Evolutionary conservation across 768 basidiomycete genomes (phyloP).

Genomic region (Boletales sp.): DNA sequence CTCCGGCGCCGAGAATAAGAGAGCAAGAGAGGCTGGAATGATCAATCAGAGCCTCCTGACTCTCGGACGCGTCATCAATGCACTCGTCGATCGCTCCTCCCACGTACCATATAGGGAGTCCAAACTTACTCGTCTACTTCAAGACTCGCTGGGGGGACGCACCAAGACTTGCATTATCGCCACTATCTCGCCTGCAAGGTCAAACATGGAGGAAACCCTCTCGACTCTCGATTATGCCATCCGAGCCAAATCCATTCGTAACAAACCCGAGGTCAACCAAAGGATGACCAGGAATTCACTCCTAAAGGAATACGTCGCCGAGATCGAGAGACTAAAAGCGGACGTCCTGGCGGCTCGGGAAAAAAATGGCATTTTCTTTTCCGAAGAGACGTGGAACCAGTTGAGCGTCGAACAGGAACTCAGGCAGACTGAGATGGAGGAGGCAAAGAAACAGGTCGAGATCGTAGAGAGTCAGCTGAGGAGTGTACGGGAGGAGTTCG

Average conservation of each 20-base stretch:
- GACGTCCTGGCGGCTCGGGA: conserved; percentile 90
- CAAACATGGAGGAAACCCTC: conserved; percentile 94
- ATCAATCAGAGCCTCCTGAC: conserved; percentile 97
- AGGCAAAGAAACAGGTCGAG: conserved; percentile 78
- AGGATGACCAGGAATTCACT: conserved; percentile 90
- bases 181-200: conserved; percentile 89
- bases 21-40: conserved; percentile 96
- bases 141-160: conserved; percentile 97
- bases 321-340: conserved; percentile 89
- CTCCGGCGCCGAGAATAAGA: conserved; percentile 90
- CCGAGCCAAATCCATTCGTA: conserved; percentile 91
- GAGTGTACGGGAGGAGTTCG: conserved; percentile 83
- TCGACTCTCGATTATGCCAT: conserved; percentile 97
- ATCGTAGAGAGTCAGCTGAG: conserved; percentile 81
- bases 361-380: conserved; percentile 94
- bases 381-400: conserved; percentile 87
- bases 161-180: conserved; percentile 99
- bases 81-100: conserved; percentile 84
- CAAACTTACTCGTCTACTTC: conserved; percentile 92
- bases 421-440: conserved; percentile 71
- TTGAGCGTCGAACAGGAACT: conserved; percentile 75
- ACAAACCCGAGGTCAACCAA: conserved; percentile 93
- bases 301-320: conserved; percentile 88
- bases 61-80: conserved; percentile 95
- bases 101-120: conserved; percentile 98